Conservation (phyloP, 225 moss, liverwort and hornwort genomes). For the Sphagnum tenellum region DNA sequence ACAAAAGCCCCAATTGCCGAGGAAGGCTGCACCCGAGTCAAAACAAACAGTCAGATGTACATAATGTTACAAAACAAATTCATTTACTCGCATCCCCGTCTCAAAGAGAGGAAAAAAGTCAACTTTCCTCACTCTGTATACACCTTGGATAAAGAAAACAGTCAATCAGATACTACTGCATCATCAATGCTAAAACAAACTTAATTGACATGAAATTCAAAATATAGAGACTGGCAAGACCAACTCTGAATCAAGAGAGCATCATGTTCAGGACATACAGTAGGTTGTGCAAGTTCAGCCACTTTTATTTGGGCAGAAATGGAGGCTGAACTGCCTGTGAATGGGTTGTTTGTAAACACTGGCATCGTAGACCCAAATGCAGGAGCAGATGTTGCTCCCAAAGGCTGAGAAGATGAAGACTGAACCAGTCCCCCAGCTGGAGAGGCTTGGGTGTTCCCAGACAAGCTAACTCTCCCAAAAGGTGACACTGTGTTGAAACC, state of each 20-base stretch:
- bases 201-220: too few species aligned
- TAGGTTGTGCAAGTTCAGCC: slow-evolving; percentile 55
- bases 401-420: slow-evolving; percentile 24
- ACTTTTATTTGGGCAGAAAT: slow-evolving; percentile 60
- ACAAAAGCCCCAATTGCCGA: slow-evolving; percentile 48
- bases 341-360: slow-evolving; percentile 57
- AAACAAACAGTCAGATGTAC: too few species aligned
- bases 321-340: slow-evolving; percentile 51
- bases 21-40: slow-evolving; percentile 29
- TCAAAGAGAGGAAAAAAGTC: too few species aligned
- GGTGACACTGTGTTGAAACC: slow-evolving; percentile 40
- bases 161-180: too few species aligned
- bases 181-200: too few species aligned
- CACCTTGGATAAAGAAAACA: too few species aligned
- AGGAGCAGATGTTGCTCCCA: slow-evolving; percentile 29
- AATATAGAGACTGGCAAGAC: too few species aligned
- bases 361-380: slow-evolving; percentile 31
- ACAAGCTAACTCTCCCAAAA: slow-evolving; percentile 43
- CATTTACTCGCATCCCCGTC: too few species aligned
- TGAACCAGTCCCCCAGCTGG: slow-evolving; percentile 40
- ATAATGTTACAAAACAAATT: too few species aligned
- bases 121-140: too few species aligned
- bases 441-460: slow-evolving; percentile 36
- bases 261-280: too few species aligned
- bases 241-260: too few species aligned